phyloP scores from a whole-genome alignment of 345 rosid species.

The Noccaea caerulescens region DNA sequence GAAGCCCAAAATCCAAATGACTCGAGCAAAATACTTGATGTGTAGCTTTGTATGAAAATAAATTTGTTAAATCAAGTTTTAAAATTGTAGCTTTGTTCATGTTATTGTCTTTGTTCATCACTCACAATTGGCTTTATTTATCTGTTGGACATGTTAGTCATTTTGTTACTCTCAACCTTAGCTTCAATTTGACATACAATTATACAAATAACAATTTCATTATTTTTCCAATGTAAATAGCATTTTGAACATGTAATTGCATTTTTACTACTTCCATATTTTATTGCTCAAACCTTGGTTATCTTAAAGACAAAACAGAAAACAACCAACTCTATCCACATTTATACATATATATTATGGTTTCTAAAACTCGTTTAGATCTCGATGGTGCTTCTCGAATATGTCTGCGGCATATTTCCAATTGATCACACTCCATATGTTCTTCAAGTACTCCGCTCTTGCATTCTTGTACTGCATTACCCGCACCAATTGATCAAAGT shows the following conservation, averaged over 20 bases:
- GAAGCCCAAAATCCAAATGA: no score
- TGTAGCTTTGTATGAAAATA: no score
- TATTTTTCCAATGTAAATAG: neutral
- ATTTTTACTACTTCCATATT: neutral
- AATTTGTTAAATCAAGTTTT: no score
- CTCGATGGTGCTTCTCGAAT: slow-evolving; percentile 48
- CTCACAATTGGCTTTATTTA: no score
- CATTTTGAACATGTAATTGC: neutral
- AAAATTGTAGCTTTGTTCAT: no score
- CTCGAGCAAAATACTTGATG: no score
- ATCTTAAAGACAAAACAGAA: neutral
- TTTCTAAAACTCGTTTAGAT: slow-evolving; percentile 25
- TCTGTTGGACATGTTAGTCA: no score
- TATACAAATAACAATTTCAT: slow-evolving; percentile 7
- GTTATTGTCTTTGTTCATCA: no score
- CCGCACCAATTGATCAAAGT: slow-evolving; percentile 8
- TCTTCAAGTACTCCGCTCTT: slow-evolving; percentile 83
- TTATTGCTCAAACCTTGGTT: slow-evolving; percentile 11
- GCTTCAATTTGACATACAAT: neutral
- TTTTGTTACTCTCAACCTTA: neutral
- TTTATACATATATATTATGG: neutral
- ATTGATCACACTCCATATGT: slow-evolving; percentile 88
- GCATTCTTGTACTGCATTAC: slow-evolving; percentile 81
- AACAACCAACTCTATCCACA: neutral
- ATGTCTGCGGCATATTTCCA: slow-evolving; percentile 79